Evolutionary conservation across 2,329 filamentous ascomycete species (phyloP).

Genomic region (Thielaviopsis cerberus): DNA sequence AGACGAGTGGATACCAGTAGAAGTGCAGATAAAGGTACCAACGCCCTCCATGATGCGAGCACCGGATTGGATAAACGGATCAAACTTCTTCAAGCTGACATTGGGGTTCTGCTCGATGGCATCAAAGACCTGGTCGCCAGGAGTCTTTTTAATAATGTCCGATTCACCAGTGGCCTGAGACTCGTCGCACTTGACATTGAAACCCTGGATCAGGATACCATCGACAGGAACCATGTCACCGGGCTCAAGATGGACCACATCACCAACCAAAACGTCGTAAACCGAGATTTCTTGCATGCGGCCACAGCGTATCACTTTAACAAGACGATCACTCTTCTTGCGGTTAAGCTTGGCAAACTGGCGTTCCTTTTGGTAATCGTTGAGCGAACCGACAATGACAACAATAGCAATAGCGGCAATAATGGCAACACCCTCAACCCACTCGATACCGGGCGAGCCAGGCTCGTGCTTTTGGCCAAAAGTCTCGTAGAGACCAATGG

Average conservation of each 20-base stretch:
- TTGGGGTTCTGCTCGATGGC: conserved; percentile 43
- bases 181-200: conserved; percentile 60
- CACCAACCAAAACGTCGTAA: conserved; percentile 49
- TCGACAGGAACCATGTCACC: conserved; percentile 60
- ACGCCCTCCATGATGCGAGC: conserved; percentile 60
- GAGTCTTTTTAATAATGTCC: conserved; percentile 50
- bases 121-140: conserved; percentile 48
- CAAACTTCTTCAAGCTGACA: conserved; percentile 50
- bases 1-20: conserved; percentile 53
- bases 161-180: conserved; percentile 66
- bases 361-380: conserved; percentile 65
- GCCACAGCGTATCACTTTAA: conserved; percentile 56
- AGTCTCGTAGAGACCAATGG: conserved; percentile 57
- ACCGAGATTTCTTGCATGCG: conserved; percentile 51
- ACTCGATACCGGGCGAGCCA: conserved; percentile 43
- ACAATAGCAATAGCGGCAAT: conserved; percentile 65
- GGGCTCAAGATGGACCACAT: conserved; percentile 54
- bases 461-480: conserved; percentile 38
- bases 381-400: conserved; percentile 56
- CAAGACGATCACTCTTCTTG: conserved; percentile 57
- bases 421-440: conserved; percentile 68
- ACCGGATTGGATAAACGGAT: conserved; percentile 74
- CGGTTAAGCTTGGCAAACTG: conserved; percentile 63
- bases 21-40: conserved; percentile 56
- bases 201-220: conserved; percentile 53